Evolutionary conservation across 179 eudicot genomes (phyloP).

Genomic region (Camellia oleifera): DNA sequence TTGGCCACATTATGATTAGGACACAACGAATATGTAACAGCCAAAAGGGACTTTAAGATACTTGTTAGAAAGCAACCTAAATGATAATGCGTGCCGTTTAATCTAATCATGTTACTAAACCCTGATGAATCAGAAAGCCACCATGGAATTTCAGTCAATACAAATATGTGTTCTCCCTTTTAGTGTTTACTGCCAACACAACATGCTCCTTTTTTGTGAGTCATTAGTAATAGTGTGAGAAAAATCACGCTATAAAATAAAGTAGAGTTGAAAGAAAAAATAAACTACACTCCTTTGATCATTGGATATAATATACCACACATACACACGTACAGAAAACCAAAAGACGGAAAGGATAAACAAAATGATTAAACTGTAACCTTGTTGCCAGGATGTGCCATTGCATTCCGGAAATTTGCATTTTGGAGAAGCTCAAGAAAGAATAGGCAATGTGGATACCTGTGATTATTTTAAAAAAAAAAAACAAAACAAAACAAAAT

Average conservation of each 20-base stretch:
- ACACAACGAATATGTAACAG: not conserved
- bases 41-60: not conserved
- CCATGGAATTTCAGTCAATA: not conserved
- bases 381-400: conserved; percentile 98
- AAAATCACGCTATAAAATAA: not conserved
- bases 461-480: conserved; percentile 23
- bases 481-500: not conserved
- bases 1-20: not conserved
- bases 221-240: not conserved
- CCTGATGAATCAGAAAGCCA: conserved; percentile 1
- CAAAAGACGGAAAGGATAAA: conserved; percentile 2
- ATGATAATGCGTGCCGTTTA: not conserved
- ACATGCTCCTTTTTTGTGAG: not conserved
- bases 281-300: not conserved
- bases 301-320: not conserved
- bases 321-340: not conserved
- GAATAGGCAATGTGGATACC: conserved; percentile 93
- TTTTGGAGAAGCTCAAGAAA: conserved; percentile 92
- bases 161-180: not conserved
- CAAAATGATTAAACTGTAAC: conserved; percentile 29
- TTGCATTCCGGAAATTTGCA: conserved; percentile 72
- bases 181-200: not conserved
- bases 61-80: not conserved
- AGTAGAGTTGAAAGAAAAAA: not conserved
- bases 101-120: not conserved